Percentiles rank a stretch among this genome's conserved stretches.
phyloP scores from a whole-genome alignment of 106 monocot species.

The Dioscorea alata region DNA sequence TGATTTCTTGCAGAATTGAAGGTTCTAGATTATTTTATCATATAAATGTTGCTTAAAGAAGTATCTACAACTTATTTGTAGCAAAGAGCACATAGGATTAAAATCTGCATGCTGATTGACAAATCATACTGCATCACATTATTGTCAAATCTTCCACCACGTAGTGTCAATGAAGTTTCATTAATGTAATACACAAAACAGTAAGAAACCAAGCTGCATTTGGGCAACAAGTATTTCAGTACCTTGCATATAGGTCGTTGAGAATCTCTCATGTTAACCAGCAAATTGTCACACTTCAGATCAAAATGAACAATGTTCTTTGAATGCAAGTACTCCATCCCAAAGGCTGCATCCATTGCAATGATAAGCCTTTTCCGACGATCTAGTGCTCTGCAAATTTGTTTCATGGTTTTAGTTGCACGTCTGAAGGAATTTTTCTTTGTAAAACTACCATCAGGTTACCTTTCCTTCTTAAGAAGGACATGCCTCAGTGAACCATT shows the following conservation, averaged over 20 bases:
- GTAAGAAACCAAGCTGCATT: neutral
- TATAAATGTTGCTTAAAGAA: too few relatives aligned
- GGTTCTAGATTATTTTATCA: too few relatives aligned
- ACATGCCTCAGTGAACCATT: conserved; percentile 92
- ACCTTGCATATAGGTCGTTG: conserved; percentile 99
- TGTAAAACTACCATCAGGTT: conserved; percentile 1
- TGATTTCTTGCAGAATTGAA: too few relatives aligned
- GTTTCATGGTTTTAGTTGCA: too few relatives aligned
- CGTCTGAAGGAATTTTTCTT: too few relatives aligned
- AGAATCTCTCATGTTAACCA: conserved; percentile 89
- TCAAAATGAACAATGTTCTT: conserved; percentile 98
- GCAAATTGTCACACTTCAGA: conserved; percentile 91
- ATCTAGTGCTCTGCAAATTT: conserved; percentile 58
- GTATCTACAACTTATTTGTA: too few relatives aligned
- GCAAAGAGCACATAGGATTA: too few relatives aligned
- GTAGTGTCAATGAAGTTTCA: too few relatives aligned
- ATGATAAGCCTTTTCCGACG: conserved; percentile 78
- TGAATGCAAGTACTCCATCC: conserved; percentile 97
- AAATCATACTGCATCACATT: too few relatives aligned
- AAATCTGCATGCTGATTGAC: too few relatives aligned
- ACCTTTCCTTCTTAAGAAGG: conserved; percentile 74
- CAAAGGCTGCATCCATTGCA: conserved; percentile 97
- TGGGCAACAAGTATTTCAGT: neutral
- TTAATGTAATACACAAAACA: too few relatives aligned
- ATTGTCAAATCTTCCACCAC: too few relatives aligned